Base-by-base conservation (phyloP, 495 filamentous ascomycete species). In the Aspergillus affinis region DNA sequence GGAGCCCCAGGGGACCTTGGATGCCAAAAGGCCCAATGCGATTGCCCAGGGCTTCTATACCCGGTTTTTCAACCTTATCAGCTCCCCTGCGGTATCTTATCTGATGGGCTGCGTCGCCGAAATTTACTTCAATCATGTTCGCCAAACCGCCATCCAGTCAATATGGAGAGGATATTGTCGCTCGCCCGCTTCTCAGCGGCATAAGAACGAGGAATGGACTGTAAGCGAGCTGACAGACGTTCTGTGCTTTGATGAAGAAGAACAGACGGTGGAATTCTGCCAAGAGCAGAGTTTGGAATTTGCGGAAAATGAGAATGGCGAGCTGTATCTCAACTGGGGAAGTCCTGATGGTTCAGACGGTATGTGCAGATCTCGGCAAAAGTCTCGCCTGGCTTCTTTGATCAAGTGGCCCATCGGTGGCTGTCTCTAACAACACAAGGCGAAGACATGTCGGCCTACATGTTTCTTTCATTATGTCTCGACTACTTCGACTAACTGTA, bases 101-200 rank as follows among this genome's bases (percentile, higher is more conserved):
- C 82, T 93, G 19, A 93, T 95, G 88, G 93, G 90, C 6, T 97
- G 93, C 70, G 88, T 97, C 45, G 92, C 93, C 2, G 93, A 97
- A 69, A 87, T 93, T 17, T 90, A 92, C 63, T 98, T 98, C 74
- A 90, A 87, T 54, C 77, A 85, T 17, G 78, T 98, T 23, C 90
- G 94, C 20, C 87, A 88, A 59, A 85, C 81, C 19, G 87, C 92
- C 6, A 80, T 98, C 48, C 86, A 86, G 57, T 82, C 86, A 2
- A 83, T 98, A 10, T 83, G 76, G 75, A 81, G 77, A 54, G 80
- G 73, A 6, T 87, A 82, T 60, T 77, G 77, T 32, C 81, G 81
- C 19, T 73, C 70, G 36, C 82, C 83, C 1, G 81, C 82, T 57
- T 83, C 86, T 5, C 83, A 84, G 64, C 85, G 83, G 64, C 84